Evolutionary conservation across 2,329 filamentous ascomycete genomes (phyloP).

Genomic region (Lachnellula occidentalis): DNA sequence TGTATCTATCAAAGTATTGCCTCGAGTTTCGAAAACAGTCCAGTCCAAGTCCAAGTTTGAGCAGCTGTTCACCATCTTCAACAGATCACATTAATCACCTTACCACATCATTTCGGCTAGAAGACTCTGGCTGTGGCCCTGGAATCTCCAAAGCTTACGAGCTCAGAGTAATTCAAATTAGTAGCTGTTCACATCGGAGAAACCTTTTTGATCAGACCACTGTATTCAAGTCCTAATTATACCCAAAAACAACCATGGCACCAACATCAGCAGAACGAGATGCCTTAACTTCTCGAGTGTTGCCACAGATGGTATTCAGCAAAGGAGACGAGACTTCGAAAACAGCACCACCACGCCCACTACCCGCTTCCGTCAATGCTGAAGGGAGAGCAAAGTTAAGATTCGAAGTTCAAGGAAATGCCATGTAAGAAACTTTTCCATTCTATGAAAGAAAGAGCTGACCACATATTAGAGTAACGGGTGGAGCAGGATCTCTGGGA

Average conservation of each 20-base stretch:
- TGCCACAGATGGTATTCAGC: slow-evolving; percentile 41
- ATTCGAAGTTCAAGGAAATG: slow-evolving; percentile 48
- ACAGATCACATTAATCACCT: too few relatives aligned
- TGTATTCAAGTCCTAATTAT: background rate
- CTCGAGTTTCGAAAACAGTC: too few relatives aligned
- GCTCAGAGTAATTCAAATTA: too few relatives aligned
- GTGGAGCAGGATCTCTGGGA: slow-evolving; percentile 60
- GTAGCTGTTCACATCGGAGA: background rate
- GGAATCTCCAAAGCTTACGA: too few relatives aligned
- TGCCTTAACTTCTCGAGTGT: slow-evolving; percentile 31
- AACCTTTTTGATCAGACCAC: background rate
- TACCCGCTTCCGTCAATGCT: slow-evolving; percentile 37
- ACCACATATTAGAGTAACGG: slow-evolving; percentile 42
- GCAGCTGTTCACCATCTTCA: too few relatives aligned
- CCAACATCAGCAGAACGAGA: slow-evolving; percentile 22
- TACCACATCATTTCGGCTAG: too few relatives aligned
- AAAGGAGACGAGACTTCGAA: slow-evolving; percentile 35
- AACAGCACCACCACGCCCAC: slow-evolving; percentile 40
- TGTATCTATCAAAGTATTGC: too few relatives aligned
- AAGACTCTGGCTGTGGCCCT: too few relatives aligned
- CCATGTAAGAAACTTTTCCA: slow-evolving; percentile 32
- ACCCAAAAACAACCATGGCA: background rate
- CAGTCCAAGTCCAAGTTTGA: too few relatives aligned
- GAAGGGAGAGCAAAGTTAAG: slow-evolving; percentile 36
- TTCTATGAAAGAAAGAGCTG: background rate